phyloP scores from a whole-genome alignment of 768 basidiomycete species.

The Mycena rosella region DNA sequence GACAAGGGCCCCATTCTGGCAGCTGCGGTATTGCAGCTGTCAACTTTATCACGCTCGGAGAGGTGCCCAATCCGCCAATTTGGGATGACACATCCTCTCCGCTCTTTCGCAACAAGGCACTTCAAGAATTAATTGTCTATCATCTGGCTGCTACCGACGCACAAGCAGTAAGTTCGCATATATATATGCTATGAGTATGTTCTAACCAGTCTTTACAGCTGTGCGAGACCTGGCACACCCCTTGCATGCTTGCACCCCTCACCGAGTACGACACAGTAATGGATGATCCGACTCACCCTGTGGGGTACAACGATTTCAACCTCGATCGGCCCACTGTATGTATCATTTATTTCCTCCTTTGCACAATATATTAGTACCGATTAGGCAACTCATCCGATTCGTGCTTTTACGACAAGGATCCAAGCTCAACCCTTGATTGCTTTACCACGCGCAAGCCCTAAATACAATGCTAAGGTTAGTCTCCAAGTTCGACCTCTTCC shows the following conservation, averaged over 20 bases:
- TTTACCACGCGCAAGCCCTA: no score
- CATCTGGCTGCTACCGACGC: neutral
- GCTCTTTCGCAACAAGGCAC: neutral
- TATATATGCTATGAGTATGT: neutral
- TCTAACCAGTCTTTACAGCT: neutral
- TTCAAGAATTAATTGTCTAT: conserved; percentile 15
- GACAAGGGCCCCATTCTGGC: conserved; percentile 12
- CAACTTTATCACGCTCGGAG: conserved; percentile 6
- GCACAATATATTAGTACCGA: no score
- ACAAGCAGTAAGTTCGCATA: neutral
- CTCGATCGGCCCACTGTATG: conserved; percentile 26
- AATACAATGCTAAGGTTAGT: no score
- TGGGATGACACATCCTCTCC: conserved; percentile 7
- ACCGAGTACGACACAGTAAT: neutral
- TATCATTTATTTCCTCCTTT: neutral
- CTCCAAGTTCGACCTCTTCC: no score
- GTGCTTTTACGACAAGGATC: no score
- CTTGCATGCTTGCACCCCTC: neutral
- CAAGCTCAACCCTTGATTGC: no score
- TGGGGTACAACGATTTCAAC: conserved; percentile 28
- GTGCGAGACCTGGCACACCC: neutral
- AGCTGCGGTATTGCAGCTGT: conserved; percentile 24
- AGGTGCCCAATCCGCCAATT: neutral
- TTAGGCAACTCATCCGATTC: no score
- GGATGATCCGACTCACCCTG: no score